phyloP scores from a whole-genome alignment of 129 eudicot genomes.

The Solidago caesia region DNA sequence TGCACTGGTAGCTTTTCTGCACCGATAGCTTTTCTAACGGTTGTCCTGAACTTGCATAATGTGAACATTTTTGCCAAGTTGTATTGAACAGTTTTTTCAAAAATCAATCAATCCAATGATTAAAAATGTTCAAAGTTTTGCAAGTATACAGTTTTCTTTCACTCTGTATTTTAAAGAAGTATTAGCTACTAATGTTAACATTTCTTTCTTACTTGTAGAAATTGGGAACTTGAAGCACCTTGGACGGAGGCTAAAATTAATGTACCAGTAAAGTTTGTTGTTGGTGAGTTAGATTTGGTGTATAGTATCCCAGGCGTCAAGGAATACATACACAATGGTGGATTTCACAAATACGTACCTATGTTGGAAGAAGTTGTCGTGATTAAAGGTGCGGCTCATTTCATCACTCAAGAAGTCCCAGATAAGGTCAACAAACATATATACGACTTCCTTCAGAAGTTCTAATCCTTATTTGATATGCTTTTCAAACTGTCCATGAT shows the following conservation, averaged over 20 bases:
- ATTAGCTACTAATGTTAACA: not conserved
- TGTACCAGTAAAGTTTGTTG: slow-evolving; percentile 61
- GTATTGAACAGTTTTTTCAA: not conserved
- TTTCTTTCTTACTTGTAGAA: slow-evolving; percentile 25
- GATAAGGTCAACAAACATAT: slow-evolving; percentile 54
- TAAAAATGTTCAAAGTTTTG: not conserved
- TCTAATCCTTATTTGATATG: slow-evolving; percentile 24
- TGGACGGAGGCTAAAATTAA: slow-evolving; percentile 60
- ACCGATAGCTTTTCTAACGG: not conserved
- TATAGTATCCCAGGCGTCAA: slow-evolving; percentile 45
- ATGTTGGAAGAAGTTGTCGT: slow-evolving; percentile 62
- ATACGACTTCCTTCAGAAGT: slow-evolving; percentile 47
- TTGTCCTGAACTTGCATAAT: not conserved
- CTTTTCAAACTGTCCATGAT: not conserved
- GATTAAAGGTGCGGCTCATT: slow-evolving; percentile 63
- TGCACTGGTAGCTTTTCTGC: not conserved
- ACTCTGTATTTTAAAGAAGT: not conserved
- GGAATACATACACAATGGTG: slow-evolving; percentile 55
- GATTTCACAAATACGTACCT: slow-evolving; percentile 53
- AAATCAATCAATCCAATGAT: not conserved
- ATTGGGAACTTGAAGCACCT: slow-evolving; percentile 71
- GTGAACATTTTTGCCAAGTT: not conserved
- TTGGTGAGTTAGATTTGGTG: slow-evolving; percentile 56
- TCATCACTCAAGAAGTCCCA: slow-evolving; percentile 56
- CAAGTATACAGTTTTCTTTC: not conserved